Evolutionary conservation across 2,329 filamentous ascomycete genomes (phyloP), one percentile per base, ranked within the genome.

Genomic region (Claviceps purpurea): DNA sequence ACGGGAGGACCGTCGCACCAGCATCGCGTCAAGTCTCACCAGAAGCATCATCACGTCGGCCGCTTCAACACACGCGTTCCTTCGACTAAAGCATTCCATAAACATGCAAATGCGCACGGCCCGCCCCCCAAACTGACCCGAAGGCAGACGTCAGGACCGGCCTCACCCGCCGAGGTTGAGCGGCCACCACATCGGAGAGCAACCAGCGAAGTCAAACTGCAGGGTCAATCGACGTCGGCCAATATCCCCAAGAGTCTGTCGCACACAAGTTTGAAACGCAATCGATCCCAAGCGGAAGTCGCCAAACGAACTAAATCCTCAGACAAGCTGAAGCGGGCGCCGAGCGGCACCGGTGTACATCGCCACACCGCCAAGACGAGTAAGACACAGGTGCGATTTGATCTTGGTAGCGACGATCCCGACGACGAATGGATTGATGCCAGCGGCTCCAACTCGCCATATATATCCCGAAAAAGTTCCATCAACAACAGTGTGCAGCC

Each of bases 391-490:
- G 81, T 84, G 37, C 80, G 82, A 60, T 84, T 84, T 59, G 79
- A 82, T 59, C 71, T 84, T 51, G 81, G 80, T 50, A 74, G 69
- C 58, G 68, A 70, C 57, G 71, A 68, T 45, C 65, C 64, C 10
- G 65, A 65, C 43, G 78, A 81, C 71, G 80, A 80, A 68, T 84
- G 81, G 81, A 78, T 84, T 43, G 81, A 85, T 65, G 79, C 80
- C 54, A 83, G 79, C 64, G 74, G 73, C 47, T 81, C 78, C 52
- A 80, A 79, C 50, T 82, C 79, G 11, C 80, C 80, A 4, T 76
- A 79, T 55, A 66, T 69, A 46, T 70, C 68, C 50, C 65, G 68
- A 52, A 70, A 70, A 56, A 65, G 73, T 26, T 79, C 76, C 2
- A 65, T 76, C 37, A 71, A 72, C 54, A 72, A 73, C 64, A 75